Base-by-base conservation (phyloP, 305 asterid species). In the Fraxinus paxiana region DNA sequence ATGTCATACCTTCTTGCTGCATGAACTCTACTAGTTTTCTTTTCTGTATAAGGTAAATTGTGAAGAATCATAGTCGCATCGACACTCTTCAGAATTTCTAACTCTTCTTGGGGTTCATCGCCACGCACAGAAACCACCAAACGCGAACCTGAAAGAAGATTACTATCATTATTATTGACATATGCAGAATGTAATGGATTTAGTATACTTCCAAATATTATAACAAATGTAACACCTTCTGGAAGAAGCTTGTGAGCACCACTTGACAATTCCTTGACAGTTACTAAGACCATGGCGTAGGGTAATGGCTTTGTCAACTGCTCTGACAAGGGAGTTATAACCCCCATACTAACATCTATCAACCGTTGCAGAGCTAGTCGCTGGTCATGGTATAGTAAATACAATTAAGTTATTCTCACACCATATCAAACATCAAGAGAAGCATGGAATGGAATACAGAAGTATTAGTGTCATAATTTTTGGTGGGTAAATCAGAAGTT, bases 311-410 rank as follows among this genome's bases (percentile, higher is more conserved):
- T 96, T 41, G 98, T 92, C 85, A 94, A 76, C 90, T 94, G 98
- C 89, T 94, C 98, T 0, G 98, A 91, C 46, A 96, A 82, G 81
- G 99, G 98, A 82, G 95, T 85, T 88, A 96, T 96, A 76, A 96
- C 93, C 86, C 99, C 99, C 98, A 96, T 91, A 87, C 98, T 96
- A 31, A 94, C 82, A 80, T 96, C 98, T 82, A 96, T 87, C 93
- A 94, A 80, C 79, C 99, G 88, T 79, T 94, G 93, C 81, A 96
- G 97, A 83, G 99, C 98, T 76, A 94, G 87, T 59, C 94, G 91
- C 98, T 96, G 93, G 80, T 84, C 83, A 89, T 77, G 72, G 71
- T 34, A 80, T 43, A 77, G 30, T 77, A 83, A 70, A 67, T 41
- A 75, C 34, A 56, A 83, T 83, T 48, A 46, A 69, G 78, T 85